These are phyloP conservation scores for Candida albicans DNA, from an alignment of 1,139 yeast species.

Conservation along the genomic window DNA sequence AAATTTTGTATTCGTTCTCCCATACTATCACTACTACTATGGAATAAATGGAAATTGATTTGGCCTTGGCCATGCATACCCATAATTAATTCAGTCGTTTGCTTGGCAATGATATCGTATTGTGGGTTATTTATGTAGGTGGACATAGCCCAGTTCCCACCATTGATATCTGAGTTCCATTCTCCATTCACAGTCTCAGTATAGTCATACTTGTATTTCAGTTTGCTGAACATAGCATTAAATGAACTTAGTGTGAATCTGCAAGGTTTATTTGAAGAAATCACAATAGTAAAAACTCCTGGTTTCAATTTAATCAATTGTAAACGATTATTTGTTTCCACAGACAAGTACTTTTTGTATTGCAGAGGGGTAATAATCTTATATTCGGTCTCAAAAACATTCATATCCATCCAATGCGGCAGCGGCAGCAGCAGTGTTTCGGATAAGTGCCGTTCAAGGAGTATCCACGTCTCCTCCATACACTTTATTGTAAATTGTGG, in stretches of 20 bases:
- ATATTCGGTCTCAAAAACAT: slow-evolving; percentile 29
- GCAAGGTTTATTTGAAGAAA: slow-evolving; percentile 22
- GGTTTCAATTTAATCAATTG: slow-evolving; percentile 24
- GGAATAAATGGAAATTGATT: slow-evolving; percentile 43
- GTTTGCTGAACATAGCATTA: slow-evolving; percentile 25
- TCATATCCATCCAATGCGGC: slow-evolving; percentile 25
- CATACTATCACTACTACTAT: slow-evolving; percentile 22
- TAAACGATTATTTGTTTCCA: slow-evolving; percentile 32
- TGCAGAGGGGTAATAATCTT: slow-evolving; percentile 30
- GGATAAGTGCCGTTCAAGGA: slow-evolving; percentile 44
- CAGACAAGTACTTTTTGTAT: slow-evolving; percentile 23
- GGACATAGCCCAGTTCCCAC: slow-evolving; percentile 58
- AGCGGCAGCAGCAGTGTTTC: slow-evolving; percentile 7
- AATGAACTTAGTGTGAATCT: slow-evolving; percentile 38
- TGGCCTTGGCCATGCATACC: slow-evolving; percentile 24
- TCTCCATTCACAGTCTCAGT: slow-evolving; percentile 31
- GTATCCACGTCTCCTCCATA: slow-evolving; percentile 45
- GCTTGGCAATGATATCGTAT: slow-evolving; percentile 32
- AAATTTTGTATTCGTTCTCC: slow-evolving; percentile 25
- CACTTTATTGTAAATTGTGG: slow-evolving; percentile 48
- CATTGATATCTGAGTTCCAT: slow-evolving; percentile 52
- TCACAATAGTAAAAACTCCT: slow-evolving; percentile 31
- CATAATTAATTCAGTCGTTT: slow-evolving; percentile 21
- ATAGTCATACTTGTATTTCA: slow-evolving; percentile 21
- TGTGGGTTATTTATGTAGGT: slow-evolving; percentile 66